Evolutionary conservation across 176 grass and related monocot genomes (phyloP), one percentile per base, ranked within the genome.

Genomic region (Juncus inflexus): DNA sequence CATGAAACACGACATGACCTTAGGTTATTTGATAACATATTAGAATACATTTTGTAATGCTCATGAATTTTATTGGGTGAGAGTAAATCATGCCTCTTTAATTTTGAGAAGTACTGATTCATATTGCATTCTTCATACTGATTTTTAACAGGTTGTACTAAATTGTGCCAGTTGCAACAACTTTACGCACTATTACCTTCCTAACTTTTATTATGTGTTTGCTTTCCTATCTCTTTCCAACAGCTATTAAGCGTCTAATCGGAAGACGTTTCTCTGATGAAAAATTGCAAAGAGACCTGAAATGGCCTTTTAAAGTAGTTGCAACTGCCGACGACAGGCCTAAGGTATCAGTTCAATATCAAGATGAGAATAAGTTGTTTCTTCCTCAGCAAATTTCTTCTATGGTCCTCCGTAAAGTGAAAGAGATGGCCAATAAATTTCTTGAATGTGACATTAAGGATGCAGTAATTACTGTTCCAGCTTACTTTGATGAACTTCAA

Each of bases 281-380:
- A 1, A 83, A 87, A 8, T 81, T 96, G 7, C 84, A 90, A 73
- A 72, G 63, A 9, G 87, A 96, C 79, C 87, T 91, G 81, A 91
- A 96, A 58, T 91, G 91, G 91, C 91, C 91, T 11, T 96, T 91
- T 82, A 96, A 83, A 66, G 79, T 96, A 13, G 37, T 96, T 15
- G 72, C 81, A 0, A 79, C 84, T 12, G 70, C 87, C 5, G 74
- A 42, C 39, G 87, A 87, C 84, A 91, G 87, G 77, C 91, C 91
- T 3, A 88, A 83, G 81, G 88, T 96, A 62, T 74, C 88, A 9
- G 81, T 96, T 0, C 75, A 60, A 1, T 88, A 85, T 81, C 90
- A 88, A 52, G 87, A 81, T 14, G 84, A 90, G 73, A 84, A 96
- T 78, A 96, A 87, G 73, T 61, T 73, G 57, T 96, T 90, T 62